A percentile compares a stretch with the other conserved stretches of the same genome.
Conservation (phyloP, 495 filamentous ascomycete genomes). For the Hypomontagnella monticulosa region DNA sequence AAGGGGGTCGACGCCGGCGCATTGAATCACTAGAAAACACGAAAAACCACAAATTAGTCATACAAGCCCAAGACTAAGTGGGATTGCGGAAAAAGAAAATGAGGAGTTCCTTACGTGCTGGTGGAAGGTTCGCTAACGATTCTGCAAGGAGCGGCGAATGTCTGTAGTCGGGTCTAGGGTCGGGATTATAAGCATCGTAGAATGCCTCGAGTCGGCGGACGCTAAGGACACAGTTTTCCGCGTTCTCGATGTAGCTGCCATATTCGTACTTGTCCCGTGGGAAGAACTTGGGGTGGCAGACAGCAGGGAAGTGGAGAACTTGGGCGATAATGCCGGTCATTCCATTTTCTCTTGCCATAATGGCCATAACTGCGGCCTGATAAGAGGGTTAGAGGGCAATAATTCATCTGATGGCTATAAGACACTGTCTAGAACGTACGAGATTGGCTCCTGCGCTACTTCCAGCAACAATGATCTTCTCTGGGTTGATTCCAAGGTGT, state of each 20-base stretch:
- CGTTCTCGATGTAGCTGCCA: slow-evolving; percentile 42
- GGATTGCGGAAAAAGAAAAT: background rate
- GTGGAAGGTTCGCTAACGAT: slow-evolving; percentile 33
- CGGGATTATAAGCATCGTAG: slow-evolving; percentile 29
- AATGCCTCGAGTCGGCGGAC: slow-evolving; percentile 31
- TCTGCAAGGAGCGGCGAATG: slow-evolving; percentile 39
- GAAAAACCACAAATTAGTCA: background rate
- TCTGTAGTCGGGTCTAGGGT: slow-evolving; percentile 28
- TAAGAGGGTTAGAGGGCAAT: background rate
- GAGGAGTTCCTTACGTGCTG: slow-evolving; percentile 34
- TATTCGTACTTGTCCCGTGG: slow-evolving; percentile 44
- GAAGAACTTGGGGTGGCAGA: slow-evolving; percentile 44
- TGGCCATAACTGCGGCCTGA: slow-evolving; percentile 34
- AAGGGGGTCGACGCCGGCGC: slow-evolving; percentile 38
- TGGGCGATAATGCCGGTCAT: slow-evolving; percentile 43
- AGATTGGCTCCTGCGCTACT: slow-evolving; percentile 42
- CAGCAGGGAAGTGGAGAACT: slow-evolving; percentile 39
- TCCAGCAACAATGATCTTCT: slow-evolving; percentile 39
- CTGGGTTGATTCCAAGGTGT: slow-evolving; percentile 35
- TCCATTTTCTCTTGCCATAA: slow-evolving; percentile 31
- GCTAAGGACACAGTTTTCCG: slow-evolving; percentile 37
- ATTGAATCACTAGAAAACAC: slow-evolving; percentile 36
- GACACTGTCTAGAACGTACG: slow-evolving; percentile 4
- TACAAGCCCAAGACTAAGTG: no score
- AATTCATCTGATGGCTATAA: background rate